phyloP scores from a whole-genome alignment of 768 basidiomycete genomes.

The Tricholoma sp. region DNA sequence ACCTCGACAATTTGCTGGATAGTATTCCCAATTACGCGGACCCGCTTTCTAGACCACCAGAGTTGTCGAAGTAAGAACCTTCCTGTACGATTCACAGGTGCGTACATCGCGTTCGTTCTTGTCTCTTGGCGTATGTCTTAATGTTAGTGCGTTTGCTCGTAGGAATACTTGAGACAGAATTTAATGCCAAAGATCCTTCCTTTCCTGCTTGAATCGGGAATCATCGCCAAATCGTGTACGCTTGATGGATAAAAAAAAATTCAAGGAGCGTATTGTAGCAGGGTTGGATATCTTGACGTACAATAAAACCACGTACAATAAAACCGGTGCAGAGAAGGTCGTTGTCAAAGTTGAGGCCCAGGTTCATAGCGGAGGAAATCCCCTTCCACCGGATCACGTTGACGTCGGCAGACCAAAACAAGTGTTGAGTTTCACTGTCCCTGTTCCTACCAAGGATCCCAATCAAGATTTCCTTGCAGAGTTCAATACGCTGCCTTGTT shows the following conservation, averaged over 20 bases:
- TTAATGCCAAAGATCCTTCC: conserved; percentile 44
- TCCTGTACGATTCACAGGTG: conserved; percentile 32
- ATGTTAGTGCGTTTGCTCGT: conserved; percentile 14
- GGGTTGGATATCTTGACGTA: conserved; percentile 42
- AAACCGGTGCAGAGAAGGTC: conserved; percentile 47
- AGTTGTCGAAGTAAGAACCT: conserved; percentile 35
- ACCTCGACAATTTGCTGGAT: conserved; percentile 23
- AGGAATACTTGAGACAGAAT: conserved; percentile 35
- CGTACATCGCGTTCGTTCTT: conserved; percentile 15
- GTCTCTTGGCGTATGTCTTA: not conserved
- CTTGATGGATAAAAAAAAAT: conserved; percentile 35
- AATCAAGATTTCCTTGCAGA: no score
- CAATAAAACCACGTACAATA: conserved; percentile 42
- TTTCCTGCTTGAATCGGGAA: conserved; percentile 28
- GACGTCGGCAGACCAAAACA: no score
- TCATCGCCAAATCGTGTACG: conserved; percentile 37
- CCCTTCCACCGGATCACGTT: no score
- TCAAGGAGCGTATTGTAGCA: conserved; percentile 35
- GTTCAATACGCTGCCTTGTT: no score
- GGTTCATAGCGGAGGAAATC: not conserved
- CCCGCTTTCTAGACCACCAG: conserved; percentile 33
- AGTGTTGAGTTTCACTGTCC: no score
- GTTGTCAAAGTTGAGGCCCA: conserved; percentile 29
- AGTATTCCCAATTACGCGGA: conserved; percentile 29
- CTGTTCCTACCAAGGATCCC: no score